Percentiles rank a stretch among this genome's conserved stretches.
Evolutionary conservation across 176 grass and related monocot genomes (phyloP).

Genomic region (Olyra latifolia): DNA sequence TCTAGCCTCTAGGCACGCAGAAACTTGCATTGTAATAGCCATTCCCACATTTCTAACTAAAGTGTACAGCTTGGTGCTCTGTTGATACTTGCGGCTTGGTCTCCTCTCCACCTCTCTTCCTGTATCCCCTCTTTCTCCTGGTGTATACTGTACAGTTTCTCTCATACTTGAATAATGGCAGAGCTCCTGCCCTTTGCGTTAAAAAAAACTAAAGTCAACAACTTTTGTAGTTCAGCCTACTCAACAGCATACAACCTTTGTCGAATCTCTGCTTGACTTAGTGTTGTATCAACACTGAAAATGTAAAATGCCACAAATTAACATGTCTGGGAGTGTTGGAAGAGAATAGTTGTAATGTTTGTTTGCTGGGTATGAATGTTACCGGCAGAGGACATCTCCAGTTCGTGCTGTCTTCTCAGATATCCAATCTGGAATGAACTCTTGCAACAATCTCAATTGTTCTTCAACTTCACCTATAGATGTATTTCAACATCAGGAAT

Average conservation of each 20-base stretch:
- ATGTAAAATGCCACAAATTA: background rate
- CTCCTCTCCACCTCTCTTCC: no score
- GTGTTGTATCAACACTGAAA: constrained; percentile 49
- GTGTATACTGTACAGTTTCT: no score
- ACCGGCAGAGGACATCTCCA: constrained; percentile 65
- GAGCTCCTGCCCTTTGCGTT: no score
- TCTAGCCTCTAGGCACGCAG: background rate
- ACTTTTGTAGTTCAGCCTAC: background rate
- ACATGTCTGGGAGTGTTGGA: background rate
- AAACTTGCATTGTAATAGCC: background rate
- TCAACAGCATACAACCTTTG: constrained; percentile 55
- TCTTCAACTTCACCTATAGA: constrained; percentile 73
- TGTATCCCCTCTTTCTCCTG: no score
- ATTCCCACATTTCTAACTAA: background rate
- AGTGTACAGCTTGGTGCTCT: no score
- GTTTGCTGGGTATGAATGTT: constrained; percentile 5
- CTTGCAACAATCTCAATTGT: constrained; percentile 62
- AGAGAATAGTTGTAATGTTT: background rate
- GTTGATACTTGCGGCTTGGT: no score
- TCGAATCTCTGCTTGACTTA: constrained; percentile 54
- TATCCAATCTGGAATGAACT: constrained; percentile 85
- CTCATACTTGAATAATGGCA: no score
- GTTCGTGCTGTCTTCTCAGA: constrained; percentile 52
- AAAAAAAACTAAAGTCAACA: background rate
- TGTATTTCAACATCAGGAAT: constrained; percentile 18